Base-by-base conservation (phyloP, 768 basidiomycete species). In the Rhodotorula graminis region DNA sequence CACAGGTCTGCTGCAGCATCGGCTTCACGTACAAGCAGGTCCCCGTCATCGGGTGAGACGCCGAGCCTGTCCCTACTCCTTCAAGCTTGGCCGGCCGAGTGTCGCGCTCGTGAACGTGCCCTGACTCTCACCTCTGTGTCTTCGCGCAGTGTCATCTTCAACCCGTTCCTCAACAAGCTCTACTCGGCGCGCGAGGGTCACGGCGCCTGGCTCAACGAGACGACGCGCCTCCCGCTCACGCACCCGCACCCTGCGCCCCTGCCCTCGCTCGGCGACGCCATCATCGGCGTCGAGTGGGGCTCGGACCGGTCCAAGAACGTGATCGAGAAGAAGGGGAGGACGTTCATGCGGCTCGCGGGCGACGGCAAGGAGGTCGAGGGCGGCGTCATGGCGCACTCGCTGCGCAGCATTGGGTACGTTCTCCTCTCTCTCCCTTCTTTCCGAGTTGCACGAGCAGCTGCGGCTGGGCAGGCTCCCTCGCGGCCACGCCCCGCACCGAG, bases 231-330 rank as follows among this genome's bases (percentile, higher is more conserved):
- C 16, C 93, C 93, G 12, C 83, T 93, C 25, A 71, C 75, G 23
- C 72, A 75, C 61, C 76, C 77, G 23, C 81, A 82, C 18, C 80
- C 84, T 1, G 86, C 87, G 65, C 88, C 88, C 0, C 84, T 91
- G 27, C 82, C 85, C 27, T 88, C 87, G 16, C 85, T 91, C 11
- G 87, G 87, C 46, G 87, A 87, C 76, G 90, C 89, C 37, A 84
- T 90, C 58, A 84, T 93, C 52, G 88, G 88, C 19, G 84, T 92
- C 50, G 93, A 96, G 81, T 97, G 91, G 90, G 93, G 92, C 52
- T 75, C 71, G 40, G 77, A 78, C 52, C 65, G 78, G n/a, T 44
- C 49, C 47, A 63, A 70, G 61, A 42, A 2, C 88, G 70, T 76
- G 15, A 62, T 78, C n/a, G 76, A 78, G 65, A 72, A 72, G 65